Conservation (phyloP, 441 rosid genomes). For the Flueggea neowawraea region DNA sequence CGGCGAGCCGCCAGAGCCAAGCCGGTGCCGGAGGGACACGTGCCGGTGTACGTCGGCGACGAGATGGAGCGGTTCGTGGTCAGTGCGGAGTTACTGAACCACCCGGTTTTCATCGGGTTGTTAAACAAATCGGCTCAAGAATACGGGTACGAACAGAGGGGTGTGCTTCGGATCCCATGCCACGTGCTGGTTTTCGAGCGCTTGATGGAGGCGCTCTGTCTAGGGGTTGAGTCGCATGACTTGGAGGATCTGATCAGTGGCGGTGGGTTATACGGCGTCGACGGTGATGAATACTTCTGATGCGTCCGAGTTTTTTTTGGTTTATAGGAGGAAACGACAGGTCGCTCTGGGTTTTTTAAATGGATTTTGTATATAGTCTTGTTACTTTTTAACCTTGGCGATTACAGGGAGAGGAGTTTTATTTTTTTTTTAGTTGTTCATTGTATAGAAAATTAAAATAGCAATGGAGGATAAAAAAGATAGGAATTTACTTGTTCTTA, state of each 20-base stretch:
- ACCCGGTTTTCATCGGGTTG: conserved; percentile 72
- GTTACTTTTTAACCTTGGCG: not conserved
- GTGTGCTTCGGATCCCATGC: conserved; percentile 89
- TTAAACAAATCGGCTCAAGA: conserved; percentile 86
- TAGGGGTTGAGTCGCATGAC: conserved; percentile 44
- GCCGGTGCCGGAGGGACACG: conserved; percentile 72
- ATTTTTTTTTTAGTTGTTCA: not conserved
- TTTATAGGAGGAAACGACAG: not conserved
- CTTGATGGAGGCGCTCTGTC: conserved; percentile 54
- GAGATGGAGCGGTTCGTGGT: conserved; percentile 89
- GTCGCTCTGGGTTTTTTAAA: conserved; percentile 1
- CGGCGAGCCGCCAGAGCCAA: conserved; percentile 16
- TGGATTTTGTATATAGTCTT: conserved; percentile 4
- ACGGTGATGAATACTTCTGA: not conserved
- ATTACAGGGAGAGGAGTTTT: not conserved
- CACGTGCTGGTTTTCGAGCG: conserved; percentile 69
- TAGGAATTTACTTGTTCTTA: not conserved
- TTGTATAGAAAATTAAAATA: conserved; percentile 20
- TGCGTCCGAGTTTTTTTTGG: no score
- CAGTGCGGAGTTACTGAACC: conserved; percentile 80
- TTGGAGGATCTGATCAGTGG: conserved; percentile 35
- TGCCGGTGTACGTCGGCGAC: conserved; percentile 91
- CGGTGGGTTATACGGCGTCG: conserved; percentile 26
- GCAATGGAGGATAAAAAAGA: conserved; percentile 3
- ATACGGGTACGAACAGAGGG: conserved; percentile 90